Base-by-base conservation (phyloP, 73 alveolate genomes). In the Effrenium voratum region DNA sequence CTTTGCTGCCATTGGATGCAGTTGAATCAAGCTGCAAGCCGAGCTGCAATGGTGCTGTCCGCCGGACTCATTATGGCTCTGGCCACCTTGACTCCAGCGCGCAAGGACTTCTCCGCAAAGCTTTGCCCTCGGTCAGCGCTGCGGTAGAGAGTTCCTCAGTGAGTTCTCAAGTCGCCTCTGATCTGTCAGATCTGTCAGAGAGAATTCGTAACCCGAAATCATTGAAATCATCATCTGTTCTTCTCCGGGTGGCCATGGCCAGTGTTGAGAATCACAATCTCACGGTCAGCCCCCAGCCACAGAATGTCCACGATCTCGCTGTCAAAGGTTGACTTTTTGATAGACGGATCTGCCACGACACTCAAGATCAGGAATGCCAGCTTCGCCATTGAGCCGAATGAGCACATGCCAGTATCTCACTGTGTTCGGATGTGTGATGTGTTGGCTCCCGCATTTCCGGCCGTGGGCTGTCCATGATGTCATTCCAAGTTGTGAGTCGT, bases 211-310 rank as follows among this genome's bases (percentile, higher is more conserved):
- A n/a, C n/a, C n/a, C n/a, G n/a, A n/a, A n/a, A n/a, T n/a, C n/a
- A n/a, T n/a, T 52, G 63, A 52, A 19, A 52, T 52, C 8, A 52
- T 12, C 63, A 19, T 19, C 19, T 19, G 19, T 12, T 52, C 63
- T 12, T 19, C 19, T 19, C 45, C 43, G 15, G 43, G 40, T 30
- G 40, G 77, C 97, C 97, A 34, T 26, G 38, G 45, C 68, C 47
- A 2, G 97, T 90, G 87, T 90, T 60, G 34, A 90, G 76, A 86
- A 90, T 45, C 43, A 90, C 97, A 12, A 66, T 90, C 88, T 70
- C 83, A 3, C 97, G 97, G 77, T 90, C 86, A 5, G 75, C 41
- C 50, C 97, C 97, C 49, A 90, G 43, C 97, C 97, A 90, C 8
- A 90, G 97, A 55, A 90, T 90, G 26, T 90, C 97, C 28, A 66